Conservation (phyloP, 495 filamentous ascomycete genomes). For the Talaromyces liani region DNA sequence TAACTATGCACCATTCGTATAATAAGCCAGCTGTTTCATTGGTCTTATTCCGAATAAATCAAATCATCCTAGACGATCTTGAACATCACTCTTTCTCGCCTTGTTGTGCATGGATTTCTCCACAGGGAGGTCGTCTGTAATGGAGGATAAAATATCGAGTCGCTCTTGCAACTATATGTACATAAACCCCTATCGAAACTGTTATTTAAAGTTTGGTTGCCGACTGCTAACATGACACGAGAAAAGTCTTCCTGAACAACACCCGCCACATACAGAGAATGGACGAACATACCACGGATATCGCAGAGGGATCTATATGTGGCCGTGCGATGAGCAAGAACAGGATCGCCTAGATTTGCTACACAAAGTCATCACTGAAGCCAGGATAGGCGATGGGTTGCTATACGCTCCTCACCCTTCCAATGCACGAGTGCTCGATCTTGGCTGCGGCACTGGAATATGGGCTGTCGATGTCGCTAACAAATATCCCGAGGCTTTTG, state of each 20-base stretch:
- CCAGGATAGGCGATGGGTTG: constrained; percentile 46
- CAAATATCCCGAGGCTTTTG: constrained; percentile 48
- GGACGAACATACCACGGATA: too few relatives aligned
- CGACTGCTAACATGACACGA: too few relatives aligned
- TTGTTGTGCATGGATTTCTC: constrained; percentile 1
- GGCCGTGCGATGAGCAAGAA: constrained; percentile 52
- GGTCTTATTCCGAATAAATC: neutral
- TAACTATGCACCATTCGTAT: constrained; percentile 5
- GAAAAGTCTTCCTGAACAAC: too few relatives aligned
- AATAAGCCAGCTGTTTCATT: constrained; percentile 3
- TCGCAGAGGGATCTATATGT: too few relatives aligned
- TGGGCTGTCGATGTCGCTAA: constrained; percentile 83
- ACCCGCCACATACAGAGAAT: too few relatives aligned
- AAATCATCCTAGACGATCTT: neutral
- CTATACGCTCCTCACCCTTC: constrained; percentile 44
- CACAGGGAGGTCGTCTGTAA: neutral
- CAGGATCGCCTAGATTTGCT: constrained; percentile 71
- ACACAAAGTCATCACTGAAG: constrained; percentile 65
- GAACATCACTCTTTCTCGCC: neutral
- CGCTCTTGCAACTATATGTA: constrained; percentile 1
- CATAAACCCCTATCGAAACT: neutral
- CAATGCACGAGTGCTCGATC: constrained; percentile 59
- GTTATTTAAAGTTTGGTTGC: too few relatives aligned
- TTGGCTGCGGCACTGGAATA: constrained; percentile 85
- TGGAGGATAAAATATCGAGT: constrained; percentile 1